Base-by-base conservation (phyloP, 163 green algal species). In the Chlorella variabilis region DNA sequence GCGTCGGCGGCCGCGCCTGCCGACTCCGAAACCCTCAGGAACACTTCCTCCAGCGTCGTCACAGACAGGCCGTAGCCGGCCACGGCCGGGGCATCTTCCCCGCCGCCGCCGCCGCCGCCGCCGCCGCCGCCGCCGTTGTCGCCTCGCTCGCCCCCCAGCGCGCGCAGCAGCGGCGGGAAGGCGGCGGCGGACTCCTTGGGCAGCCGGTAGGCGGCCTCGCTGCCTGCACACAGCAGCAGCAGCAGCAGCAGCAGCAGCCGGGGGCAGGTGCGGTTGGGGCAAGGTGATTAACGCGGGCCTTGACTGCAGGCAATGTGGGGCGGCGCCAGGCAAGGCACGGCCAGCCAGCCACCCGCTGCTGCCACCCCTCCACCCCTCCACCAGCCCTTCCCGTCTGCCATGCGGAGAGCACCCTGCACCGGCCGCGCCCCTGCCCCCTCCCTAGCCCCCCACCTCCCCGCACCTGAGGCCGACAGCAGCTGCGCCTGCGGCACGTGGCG, bases 21-120 rank as follows among this genome's bases (percentile, higher is more conserved):
- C 5, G 49, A 38, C 27, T 84, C 79, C 0, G 80, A 63, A 2
- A 80, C 80, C 25, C 73, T 48, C 23, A 89, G 84, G 49, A 89
- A 89, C 25, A 89, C 85, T 80, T 99, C 94, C 84, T 99, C 96
- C 65, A 99, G 86, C 2, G 90, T 90, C n/a, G 94, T 92, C 42
- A 95, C 80, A n/a, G 80, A 88, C 39, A 97, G 84, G 84, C 96
- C 92, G 68, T 95, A 76, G 83, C 96, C 91, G 9, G 74, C 87
- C 58, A 97, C 83, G 8, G 89, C 90, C 66, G 98, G 86, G 42
- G 48, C 38, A 5, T 18, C 34, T n/a, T 25, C 18, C 25, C 8
- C 38, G 66, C 36, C 9, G 9, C 73, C 3, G 45, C 75, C 15
- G 45, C 45, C 15, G 45, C 45, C 45, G 15, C 15, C 23, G 23